Base-by-base conservation (phyloP, 1,139 yeast species). In the Candida sp. region DNA sequence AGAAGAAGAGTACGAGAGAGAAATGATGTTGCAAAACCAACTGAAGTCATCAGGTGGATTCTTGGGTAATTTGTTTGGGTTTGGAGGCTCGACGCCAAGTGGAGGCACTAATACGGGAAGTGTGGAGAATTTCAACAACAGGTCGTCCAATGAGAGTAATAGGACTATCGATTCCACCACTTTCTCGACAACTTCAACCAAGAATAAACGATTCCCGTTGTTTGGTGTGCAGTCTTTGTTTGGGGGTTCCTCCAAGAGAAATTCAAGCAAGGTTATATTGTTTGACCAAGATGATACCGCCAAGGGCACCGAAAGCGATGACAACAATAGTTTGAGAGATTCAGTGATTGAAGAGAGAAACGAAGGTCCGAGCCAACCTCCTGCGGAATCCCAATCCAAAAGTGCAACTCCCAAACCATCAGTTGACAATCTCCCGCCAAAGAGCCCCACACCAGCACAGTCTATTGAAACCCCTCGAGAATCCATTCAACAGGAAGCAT, bases 1-100 rank as follows among this genome's bases (percentile, higher is more conserved):
- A 58, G 81, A 77, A 55, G 79, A 73, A 52, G 77, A 75, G 53
- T 75, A 74, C 50, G 80, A 74, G 46, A 48, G 46, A 43, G 49
- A 52, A 12, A 33, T 50, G 35, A 23, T 45, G 12, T 28, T 37
- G n/a, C 45, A 43, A 3, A 40, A 31, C 22, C 51, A 52, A 33
- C 28, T 44, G 30, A 45, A 44, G 25, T 39, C 39, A 6, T 46
- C 49, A 35, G 49, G 51, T 12, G 46, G 47, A 22, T 52, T 52
- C 40, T 47, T 52, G 33, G 56, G 51, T 4, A 50, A 42, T 28
- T 49, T 54, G 32, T 54, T 54, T 45, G 53, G 54, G 6, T 53
- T 54, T 22, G 42, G 44, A 31, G 9, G 43, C 25, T n/a, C 37
- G n/a, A 30, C 28, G 22, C 26, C 34, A 3, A 46, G 40, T 3